Evolutionary conservation across 495 filamentous ascomycete genomes (phyloP).

Genomic region (Venustampulla echinocandica): DNA sequence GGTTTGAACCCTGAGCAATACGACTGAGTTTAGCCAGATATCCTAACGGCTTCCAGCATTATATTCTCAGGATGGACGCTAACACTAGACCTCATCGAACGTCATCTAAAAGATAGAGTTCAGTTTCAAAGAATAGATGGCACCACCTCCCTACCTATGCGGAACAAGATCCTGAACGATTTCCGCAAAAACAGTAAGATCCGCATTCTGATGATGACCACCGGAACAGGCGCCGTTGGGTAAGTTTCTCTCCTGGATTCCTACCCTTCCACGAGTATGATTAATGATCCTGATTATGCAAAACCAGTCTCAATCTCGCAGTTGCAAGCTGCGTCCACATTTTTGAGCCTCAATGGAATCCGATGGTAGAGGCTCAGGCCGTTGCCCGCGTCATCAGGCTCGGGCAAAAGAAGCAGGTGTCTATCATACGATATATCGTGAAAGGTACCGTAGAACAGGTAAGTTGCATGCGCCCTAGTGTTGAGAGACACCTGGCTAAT

Average conservation of each 20-base stretch:
- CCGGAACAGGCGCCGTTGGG: slow-evolving; percentile 44
- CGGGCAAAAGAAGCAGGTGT: slow-evolving; percentile 37
- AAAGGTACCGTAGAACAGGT: slow-evolving; percentile 42
- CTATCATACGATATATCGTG: slow-evolving; percentile 36
- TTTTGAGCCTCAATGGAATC: slow-evolving; percentile 50
- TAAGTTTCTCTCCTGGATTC: slow-evolving; percentile 17
- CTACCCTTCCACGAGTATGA: no score
- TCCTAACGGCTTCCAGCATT: slow-evolving; percentile 28
- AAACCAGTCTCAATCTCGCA: slow-evolving; percentile 39
- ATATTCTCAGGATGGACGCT: slow-evolving; percentile 46
- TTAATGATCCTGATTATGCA: not conserved
- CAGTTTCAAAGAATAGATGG: slow-evolving; percentile 34
- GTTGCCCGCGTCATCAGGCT: slow-evolving; percentile 38
- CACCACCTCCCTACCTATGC: slow-evolving; percentile 17
- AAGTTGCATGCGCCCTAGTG: not conserved
- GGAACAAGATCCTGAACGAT: slow-evolving; percentile 27
- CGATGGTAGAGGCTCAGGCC: slow-evolving; percentile 44
- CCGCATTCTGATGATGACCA: slow-evolving; percentile 42
- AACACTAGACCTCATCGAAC: slow-evolving; percentile 32
- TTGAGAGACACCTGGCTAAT: not conserved
- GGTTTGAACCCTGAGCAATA: slow-evolving; percentile 14
- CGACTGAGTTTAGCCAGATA: not conserved
- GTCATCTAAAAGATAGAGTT: slow-evolving; percentile 21
- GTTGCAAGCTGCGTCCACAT: slow-evolving; percentile 38
- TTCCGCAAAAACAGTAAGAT: slow-evolving; percentile 23